Evolutionary conservation across 1,284 basidiomycete genomes (phyloP).

Genomic region (Leccinum discolor): DNA sequence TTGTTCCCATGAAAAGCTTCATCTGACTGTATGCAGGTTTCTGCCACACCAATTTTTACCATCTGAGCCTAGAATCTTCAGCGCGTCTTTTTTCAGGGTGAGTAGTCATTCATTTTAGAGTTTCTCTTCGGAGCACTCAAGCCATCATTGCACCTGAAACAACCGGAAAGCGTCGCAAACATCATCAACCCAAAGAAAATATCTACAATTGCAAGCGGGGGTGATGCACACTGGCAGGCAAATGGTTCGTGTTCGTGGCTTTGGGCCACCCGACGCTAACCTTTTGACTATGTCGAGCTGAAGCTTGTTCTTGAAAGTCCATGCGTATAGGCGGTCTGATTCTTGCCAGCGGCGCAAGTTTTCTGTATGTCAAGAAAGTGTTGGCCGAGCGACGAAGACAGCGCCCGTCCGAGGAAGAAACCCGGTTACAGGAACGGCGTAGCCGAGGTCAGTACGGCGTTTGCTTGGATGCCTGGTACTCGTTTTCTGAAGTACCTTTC

Average conservation of each 20-base stretch:
- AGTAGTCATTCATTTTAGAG: slow-evolving; percentile 4
- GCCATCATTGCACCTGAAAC: not conserved
- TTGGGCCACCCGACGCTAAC: not conserved
- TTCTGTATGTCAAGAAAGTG: slow-evolving; percentile 32
- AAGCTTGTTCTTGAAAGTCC: slow-evolving; percentile 13
- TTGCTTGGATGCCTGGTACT: not conserved
- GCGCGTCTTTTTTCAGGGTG: slow-evolving; percentile 15
- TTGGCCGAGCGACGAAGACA: slow-evolving; percentile 28
- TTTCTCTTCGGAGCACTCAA: not conserved
- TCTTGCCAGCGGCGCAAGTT: slow-evolving; percentile 28
- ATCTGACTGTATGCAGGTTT: not conserved
- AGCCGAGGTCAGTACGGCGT: slow-evolving; percentile 3
- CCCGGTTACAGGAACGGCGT: slow-evolving; percentile 7
- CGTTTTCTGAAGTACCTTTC: slow-evolving; percentile 12
- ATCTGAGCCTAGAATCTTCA: not conserved
- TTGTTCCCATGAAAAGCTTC: not conserved
- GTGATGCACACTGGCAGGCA: slow-evolving; percentile 16
- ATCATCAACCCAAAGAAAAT: not conserved
- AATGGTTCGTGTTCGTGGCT: slow-evolving; percentile 15
- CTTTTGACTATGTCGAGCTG: not conserved
- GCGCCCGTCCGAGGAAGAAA: slow-evolving; percentile 16
- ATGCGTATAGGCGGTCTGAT: slow-evolving; percentile 27
- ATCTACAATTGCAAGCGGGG: not conserved
- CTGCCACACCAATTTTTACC: slow-evolving; percentile 4
- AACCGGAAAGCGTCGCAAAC: not conserved